Evolutionary conservation across 163 green algal genomes (phyloP), one percentile per base, ranked within the genome.

Genomic region (Trebouxiophyceae sp.): DNA sequence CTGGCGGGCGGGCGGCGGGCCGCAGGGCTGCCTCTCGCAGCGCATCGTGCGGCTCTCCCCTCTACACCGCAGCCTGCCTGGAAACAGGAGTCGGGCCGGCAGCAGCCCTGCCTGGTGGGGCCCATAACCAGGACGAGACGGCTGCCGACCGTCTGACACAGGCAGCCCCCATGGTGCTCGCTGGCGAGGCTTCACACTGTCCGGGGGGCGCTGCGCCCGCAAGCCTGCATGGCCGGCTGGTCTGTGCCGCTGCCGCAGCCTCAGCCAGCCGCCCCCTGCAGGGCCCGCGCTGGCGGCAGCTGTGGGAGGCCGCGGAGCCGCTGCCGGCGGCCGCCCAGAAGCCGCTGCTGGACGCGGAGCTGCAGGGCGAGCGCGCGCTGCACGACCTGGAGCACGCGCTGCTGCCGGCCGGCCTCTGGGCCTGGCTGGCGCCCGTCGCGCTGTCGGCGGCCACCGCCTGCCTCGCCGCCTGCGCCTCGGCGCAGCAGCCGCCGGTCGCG

Each of bases 291-390:
- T 57, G 27, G 69, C 29, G 45, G 50, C 8, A 32, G 60, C n/a
- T 55, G 60, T 39, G 71, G 60, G 59, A 46, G 69, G 29, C 92
- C 87, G 88, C 66, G 65, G 30, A 29, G 56, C 45, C 81, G 0
- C 45, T 33, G 8, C 74, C 84, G 1, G 79, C 81, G 0, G 67
- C 67, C 5, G 44, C 70, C 24, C 90, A 96, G 78, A 69, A 68
- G 44, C 77, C 78, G 5, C 71, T 95, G 60, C 81, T 93, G 68
- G 80, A 96, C 61, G 77, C 91, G 0, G 34, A 60, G 2, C 59
- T 80, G 30, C 84, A 96, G 57, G 91, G 84, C 3, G 91, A 97
- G 77, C 82, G 85, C 4, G 89, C 79, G 24, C 71, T 96, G 50
- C 86, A 96, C 67, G 86, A 82, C 39, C 67, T 95, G 45, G 90